These are phyloP conservation scores for Aureobasidium leucospermi DNA, from an alignment of 2,329 filamentous ascomycete species.

Conservation along the genomic window DNA sequence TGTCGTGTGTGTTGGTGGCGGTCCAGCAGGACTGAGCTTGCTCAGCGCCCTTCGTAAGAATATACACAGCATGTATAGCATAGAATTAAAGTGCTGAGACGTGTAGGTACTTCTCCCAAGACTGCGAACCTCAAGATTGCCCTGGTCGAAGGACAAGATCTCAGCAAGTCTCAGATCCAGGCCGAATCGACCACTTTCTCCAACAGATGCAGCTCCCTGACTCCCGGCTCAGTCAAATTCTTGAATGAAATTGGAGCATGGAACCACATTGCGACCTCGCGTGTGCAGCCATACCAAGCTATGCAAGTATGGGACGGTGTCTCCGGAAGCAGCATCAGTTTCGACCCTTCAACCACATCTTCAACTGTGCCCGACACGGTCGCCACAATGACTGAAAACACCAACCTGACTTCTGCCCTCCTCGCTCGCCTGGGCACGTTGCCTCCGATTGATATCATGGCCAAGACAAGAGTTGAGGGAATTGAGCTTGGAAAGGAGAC, in stretches of 20 bases:
- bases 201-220: slow-evolving; percentile 92
- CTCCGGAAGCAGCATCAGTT: slow-evolving; percentile 78
- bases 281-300: slow-evolving; percentile 82
- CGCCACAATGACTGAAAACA: slow-evolving; percentile 94
- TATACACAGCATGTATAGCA: background rate
- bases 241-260: slow-evolving; percentile 76
- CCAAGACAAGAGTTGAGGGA: slow-evolving; percentile 68
- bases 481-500: slow-evolving; percentile 65
- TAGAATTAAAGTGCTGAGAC: background rate
- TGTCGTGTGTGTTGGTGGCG: slow-evolving; percentile 85
- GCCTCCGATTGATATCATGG: slow-evolving; percentile 56
- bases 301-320: slow-evolving; percentile 99
- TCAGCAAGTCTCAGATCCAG: slow-evolving; percentile 61
- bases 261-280: slow-evolving; percentile 62
- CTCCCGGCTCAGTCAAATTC: slow-evolving; percentile 77
- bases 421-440: slow-evolving; percentile 53
- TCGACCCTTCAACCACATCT: slow-evolving; percentile 35
- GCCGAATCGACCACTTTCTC: slow-evolving; percentile 66
- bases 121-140: slow-evolving; percentile 72
- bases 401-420: slow-evolving; percentile 76
- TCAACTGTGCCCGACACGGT: slow-evolving; percentile 42
- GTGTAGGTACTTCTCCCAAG: slow-evolving; percentile 22
- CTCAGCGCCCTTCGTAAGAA: slow-evolving; percentile 33
- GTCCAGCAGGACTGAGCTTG: slow-evolving; percentile 69
- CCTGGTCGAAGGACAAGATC: slow-evolving; percentile 82